Evolutionary conservation across 257 asterid genomes (phyloP), one percentile per base, ranked within the genome.

Genomic region (Penstemon newberryi): DNA sequence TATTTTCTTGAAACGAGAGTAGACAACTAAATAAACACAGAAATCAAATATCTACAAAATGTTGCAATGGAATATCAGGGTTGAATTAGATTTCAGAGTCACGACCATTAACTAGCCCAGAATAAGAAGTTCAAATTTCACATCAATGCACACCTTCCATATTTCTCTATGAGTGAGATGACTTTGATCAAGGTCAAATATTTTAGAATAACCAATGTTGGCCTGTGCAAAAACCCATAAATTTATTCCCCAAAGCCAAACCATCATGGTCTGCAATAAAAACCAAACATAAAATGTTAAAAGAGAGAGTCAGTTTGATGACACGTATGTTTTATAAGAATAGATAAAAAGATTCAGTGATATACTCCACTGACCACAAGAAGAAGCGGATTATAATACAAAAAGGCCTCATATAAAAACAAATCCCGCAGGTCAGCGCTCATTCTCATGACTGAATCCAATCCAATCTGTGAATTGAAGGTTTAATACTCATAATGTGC

Each of bases 381-480:
- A 47, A 94, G 94, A 70, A 91, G 94, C 56, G 98, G 99, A 78
- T 95, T 95, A 72, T 95, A 95, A 82, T 95, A 95, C 88, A 95
- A 86, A 83, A 95, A 95, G 60, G 94, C 99, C 89, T 95, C 99
- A 10, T 95, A 95, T 45, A 91, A 72, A 85, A 95, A 91, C 67
- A 95, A 83, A 79, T 95, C 98, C 58, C 91, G 87, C 70, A 87
- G 85, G 85, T 91, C 95, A 66, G 70, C 88, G 64, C 97, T 89
- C 99, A 95, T 95, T 86, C 96, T 84, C 98, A 91, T 89, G 70
- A 95, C 99, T 63, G 98, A 89, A 79, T 91, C 96, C 99, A 98
- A 89, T 82, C 96, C 93, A 65, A 94, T 79, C 99, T 94, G 90
- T 77, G 73, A 64, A 78, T 56, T 69, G 66, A 45, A 58, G 59